Conservation (phyloP, 345 rosid genomes). For the Orychophragmus violaceus region DNA sequence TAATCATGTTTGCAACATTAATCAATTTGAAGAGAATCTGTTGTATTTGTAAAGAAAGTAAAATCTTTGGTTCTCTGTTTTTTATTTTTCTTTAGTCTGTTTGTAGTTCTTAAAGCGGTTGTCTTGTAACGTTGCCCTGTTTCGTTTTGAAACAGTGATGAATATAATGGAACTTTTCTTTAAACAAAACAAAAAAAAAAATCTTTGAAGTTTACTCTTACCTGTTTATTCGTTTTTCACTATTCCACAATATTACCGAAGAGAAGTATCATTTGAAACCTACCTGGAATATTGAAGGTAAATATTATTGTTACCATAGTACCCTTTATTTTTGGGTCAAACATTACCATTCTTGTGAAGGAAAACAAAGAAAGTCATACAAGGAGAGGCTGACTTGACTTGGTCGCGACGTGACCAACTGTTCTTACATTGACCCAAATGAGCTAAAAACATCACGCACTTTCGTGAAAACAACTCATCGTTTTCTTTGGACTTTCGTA, state of each 20-base stretch:
- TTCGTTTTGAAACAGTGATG: too few relatives aligned
- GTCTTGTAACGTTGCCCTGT: too few relatives aligned
- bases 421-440: neutral
- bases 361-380: neutral
- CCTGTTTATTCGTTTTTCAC: neutral
- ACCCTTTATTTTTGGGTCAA: neutral
- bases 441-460: constrained; percentile 3
- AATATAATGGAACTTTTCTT: too few relatives aligned
- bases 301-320: neutral
- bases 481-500: neutral
- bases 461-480: neutral
- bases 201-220: neutral
- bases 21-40: neutral
- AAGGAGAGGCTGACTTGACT: constrained; percentile 7
- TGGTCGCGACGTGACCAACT: constrained; percentile 4
- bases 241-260: neutral
- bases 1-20: neutral
- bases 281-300: neutral
- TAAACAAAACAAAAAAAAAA: too few relatives aligned
- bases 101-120: too few relatives aligned
- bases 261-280: neutral
- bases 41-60: neutral
- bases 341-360: neutral
- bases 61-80: too few relatives aligned
- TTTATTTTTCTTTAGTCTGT: too few relatives aligned